Percentiles rank a stretch among this genome's conserved stretches.
Evolutionary conservation across 768 basidiomycete species (phyloP).

Genomic region (Kwoniella sp.): DNA sequence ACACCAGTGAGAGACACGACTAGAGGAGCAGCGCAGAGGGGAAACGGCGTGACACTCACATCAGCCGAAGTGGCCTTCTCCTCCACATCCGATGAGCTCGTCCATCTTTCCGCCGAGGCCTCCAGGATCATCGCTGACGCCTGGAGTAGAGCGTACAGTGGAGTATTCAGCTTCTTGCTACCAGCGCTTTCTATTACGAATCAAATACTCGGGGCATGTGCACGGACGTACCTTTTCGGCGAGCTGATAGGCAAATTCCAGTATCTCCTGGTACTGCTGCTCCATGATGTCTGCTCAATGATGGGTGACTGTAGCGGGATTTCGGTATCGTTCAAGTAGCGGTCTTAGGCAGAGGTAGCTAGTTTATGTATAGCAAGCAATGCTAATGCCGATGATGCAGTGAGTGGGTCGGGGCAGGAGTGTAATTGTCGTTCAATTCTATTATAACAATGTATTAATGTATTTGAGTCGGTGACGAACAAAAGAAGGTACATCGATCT

Average conservation of each 20-base stretch:
- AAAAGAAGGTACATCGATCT: neutral
- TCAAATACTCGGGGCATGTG: neutral
- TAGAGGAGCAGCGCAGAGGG: neutral
- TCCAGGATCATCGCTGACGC: slow-evolving; percentile 58
- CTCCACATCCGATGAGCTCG: slow-evolving; percentile 61
- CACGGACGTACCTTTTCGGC: slow-evolving; percentile 38
- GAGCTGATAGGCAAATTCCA: slow-evolving; percentile 35
- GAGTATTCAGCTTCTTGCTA: neutral
- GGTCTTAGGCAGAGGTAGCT: too few species aligned
- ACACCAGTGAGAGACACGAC: too few species aligned
- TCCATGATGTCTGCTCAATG: slow-evolving; percentile 3
- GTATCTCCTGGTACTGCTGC: slow-evolving; percentile 28
- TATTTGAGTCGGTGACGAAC: neutral
- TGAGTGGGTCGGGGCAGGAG: too few species aligned
- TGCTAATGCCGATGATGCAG: too few species aligned
- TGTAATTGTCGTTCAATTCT: too few species aligned
- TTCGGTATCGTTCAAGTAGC: too few species aligned
- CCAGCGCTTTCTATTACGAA: neutral
- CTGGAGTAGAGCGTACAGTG: neutral
- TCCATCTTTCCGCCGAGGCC: slow-evolving; percentile 66
- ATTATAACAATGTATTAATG: too few species aligned
- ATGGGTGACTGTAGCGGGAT: too few species aligned
- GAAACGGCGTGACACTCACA: slow-evolving; percentile 32
- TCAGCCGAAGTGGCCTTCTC: slow-evolving; percentile 95
- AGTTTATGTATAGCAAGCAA: too few species aligned